Conservation (phyloP, 768 basidiomycete genomes). For the Mycena venus region DNA sequence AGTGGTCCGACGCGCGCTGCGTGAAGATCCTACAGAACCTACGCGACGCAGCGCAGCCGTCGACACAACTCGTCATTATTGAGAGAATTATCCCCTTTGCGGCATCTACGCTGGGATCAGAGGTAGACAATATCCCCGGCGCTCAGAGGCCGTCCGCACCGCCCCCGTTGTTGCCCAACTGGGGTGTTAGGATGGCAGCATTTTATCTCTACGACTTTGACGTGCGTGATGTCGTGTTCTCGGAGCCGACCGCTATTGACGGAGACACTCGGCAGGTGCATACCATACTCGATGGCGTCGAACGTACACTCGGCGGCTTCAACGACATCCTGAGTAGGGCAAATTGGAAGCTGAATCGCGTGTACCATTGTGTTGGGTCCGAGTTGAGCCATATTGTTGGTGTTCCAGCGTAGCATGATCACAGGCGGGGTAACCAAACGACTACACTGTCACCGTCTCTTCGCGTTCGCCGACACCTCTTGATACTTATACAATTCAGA, state of each 20-base stretch:
- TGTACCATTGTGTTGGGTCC: neutral
- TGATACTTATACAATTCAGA: too few species aligned
- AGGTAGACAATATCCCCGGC: neutral
- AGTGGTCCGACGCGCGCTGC: neutral
- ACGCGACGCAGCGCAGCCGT: neutral
- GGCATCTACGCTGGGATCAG: neutral
- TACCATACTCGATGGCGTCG: neutral
- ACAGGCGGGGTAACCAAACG: too few species aligned
- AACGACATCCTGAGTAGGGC: neutral
- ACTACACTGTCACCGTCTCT: too few species aligned
- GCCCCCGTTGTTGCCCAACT: neutral
- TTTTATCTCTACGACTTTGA: neutral
- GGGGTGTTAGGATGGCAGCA: neutral
- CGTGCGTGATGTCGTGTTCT: neutral
- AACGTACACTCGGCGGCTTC: too few species aligned
- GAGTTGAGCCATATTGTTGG: neutral
- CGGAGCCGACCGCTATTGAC: too few species aligned
- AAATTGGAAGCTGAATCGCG: neutral
- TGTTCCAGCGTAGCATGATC: neutral
- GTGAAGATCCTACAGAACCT: neutral
- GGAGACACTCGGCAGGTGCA: too few species aligned
- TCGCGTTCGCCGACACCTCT: too few species aligned
- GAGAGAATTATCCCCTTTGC: neutral
- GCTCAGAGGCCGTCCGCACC: neutral
- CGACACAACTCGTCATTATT: neutral